Base-by-base conservation (phyloP, 1,139 yeast species). In the Pichia kudriavzevii region DNA sequence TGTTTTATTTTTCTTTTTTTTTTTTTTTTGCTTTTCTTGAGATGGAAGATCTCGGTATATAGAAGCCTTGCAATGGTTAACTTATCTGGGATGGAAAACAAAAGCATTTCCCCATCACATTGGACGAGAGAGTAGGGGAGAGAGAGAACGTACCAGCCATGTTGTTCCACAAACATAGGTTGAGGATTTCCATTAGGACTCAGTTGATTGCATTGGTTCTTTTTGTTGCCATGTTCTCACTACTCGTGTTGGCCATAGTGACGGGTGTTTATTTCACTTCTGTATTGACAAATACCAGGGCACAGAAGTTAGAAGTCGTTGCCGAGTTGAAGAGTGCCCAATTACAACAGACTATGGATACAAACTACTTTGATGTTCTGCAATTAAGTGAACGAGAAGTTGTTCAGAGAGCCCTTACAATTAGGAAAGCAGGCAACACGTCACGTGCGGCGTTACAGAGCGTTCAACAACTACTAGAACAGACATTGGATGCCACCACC, bases 171-270 rank as follows among this genome's bases (percentile, higher is more conserved):
- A 44, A 49, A 45, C 55, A 50, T 31, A 41, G 58, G 32, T 58
- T 70, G 26, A 69, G 72, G 40, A 59, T 73, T 35, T 75, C 78
- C 25, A 73, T 73, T 41, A 56, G 76, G 45, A 72, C 79, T 29
- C 96, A 88, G 63, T 75, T 88, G 40, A 79, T 85, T 42, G 71
- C 77, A n/a, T 63, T 87, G 34, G 95, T 85, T 47, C 68, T 83
- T 42, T 63, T 79, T 43, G 83, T 87, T 22, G 81, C 94, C 17
- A 66, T 83, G 27, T 63, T 83, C 35, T 85, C 96, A 3, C 65
- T 88, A 35, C 63, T 82, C 22, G 73, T 84, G 5, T 61, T 88
- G 32, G 91, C 94, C 10, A 63, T 83, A 19, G 84, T 81, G 8
- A 76, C 94, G 2, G 94, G 94, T 32, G 73, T 82, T 7, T 84